A percentile compares a stretch with the other conserved stretches of the same genome.
Evolutionary conservation across 768 basidiomycete genomes (phyloP).

Genomic region (Lactifluus pinguis): DNA sequence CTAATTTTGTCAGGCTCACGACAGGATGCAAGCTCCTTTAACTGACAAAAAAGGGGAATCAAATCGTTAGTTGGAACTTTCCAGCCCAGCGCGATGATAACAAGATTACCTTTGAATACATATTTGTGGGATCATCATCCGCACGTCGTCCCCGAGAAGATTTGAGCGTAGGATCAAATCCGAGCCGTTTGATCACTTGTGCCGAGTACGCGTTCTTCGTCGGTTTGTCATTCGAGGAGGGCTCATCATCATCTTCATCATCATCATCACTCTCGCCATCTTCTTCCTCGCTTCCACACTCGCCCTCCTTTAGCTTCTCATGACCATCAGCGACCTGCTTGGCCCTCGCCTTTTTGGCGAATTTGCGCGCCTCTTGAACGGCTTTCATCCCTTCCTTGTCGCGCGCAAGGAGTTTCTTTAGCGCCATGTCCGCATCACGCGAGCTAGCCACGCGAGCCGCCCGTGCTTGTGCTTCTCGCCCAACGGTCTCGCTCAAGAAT

Average conservation of each 20-base stretch:
- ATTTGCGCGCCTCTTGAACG: conserved; percentile 53
- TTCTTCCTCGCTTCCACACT: conserved; percentile 15
- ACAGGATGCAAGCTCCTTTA: conserved; percentile 46
- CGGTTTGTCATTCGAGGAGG: background rate
- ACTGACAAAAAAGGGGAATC: conserved; percentile 27
- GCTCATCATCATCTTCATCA: background rate
- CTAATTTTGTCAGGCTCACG: conserved; percentile 43
- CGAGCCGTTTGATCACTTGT: conserved; percentile 56
- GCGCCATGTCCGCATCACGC: conserved; percentile 49
- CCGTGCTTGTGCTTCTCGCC: conserved; percentile 71
- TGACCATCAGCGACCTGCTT: conserved; percentile 6
- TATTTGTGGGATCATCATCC: conserved; percentile 27
- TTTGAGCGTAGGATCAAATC: conserved; percentile 69
- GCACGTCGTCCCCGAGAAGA: conserved; percentile 34
- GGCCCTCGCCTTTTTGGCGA: conserved; percentile 26
- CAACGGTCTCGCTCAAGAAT: conserved; percentile 61
- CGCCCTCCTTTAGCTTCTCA: conserved; percentile 18
- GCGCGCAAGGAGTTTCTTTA: conserved; percentile 51
- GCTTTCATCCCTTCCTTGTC: conserved; percentile 63
- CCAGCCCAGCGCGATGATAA: background rate
- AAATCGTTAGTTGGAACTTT: background rate
- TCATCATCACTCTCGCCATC: conserved; percentile 5
- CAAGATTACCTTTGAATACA: conserved; percentile 48
- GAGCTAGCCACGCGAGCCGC: conserved; percentile 53
- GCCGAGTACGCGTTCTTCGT: conserved; percentile 53